These are phyloP conservation scores for Aureobasidium sp. DNA, from an alignment of 2,329 filamentous ascomycete genomes.

Conservation along the genomic window DNA sequence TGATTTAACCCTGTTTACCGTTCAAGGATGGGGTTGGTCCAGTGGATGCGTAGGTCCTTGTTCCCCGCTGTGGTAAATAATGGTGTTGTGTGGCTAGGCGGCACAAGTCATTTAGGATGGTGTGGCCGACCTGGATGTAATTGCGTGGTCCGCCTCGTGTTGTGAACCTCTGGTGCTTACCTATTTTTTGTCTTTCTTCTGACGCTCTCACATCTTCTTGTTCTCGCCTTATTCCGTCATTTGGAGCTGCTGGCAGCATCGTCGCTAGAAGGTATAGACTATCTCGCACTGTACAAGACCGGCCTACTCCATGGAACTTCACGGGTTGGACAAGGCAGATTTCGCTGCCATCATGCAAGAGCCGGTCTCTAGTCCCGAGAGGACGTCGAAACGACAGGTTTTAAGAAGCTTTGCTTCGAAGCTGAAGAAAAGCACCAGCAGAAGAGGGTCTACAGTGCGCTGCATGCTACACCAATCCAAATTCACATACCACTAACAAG, in stretches of 20 bases:
- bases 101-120: background rate
- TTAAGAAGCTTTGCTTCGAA: background rate
- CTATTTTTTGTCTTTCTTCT: background rate
- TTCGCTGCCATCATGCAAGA: slow-evolving; percentile 1
- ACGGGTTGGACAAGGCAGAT: background rate
- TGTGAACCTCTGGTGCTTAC: background rate
- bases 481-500: background rate
- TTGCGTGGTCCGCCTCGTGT: slow-evolving; percentile 8
- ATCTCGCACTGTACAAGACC: background rate
- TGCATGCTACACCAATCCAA: background rate
- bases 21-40: background rate
- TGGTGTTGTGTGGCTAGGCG: background rate
- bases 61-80: slow-evolving; percentile 6
- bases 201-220: background rate
- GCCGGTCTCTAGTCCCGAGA: background rate
- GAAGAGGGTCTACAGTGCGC: background rate
- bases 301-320: background rate
- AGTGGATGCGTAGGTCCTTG: background rate
- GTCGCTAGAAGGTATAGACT: background rate
- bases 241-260: slow-evolving; percentile 1
- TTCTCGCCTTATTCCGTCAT: background rate
- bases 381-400: background rate
- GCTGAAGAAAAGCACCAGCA: background rate
- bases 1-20: background rate
- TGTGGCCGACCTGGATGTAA: background rate